These are phyloP conservation scores for Coix lacrymajobi DNA, from an alignment of 176 grass and related monocot genomes.

Conservation along the genomic window DNA sequence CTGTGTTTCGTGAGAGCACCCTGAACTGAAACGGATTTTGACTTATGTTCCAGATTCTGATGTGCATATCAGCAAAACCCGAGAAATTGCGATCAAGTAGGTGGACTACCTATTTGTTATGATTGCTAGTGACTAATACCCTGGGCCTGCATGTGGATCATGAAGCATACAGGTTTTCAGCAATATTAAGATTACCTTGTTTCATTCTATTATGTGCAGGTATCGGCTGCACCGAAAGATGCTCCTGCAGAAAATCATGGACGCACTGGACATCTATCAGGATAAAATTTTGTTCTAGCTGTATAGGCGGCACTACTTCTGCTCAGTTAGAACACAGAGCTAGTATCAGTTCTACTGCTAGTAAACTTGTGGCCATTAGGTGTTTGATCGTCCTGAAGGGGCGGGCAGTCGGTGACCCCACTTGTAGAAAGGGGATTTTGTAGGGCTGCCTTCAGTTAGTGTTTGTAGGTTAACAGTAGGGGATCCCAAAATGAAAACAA, in stretches of 20 bases:
- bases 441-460: not conserved
- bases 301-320: not conserved
- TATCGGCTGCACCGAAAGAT: conserved; percentile 83
- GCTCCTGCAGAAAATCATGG: conserved; percentile 72
- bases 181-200: not conserved
- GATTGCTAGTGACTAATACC: not conserved
- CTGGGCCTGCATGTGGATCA: not conserved
- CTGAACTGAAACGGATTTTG: not conserved
- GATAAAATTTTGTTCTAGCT: conserved; percentile 72
- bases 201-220: conserved; percentile 29
- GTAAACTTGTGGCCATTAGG: not conserved
- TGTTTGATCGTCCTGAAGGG: not conserved
- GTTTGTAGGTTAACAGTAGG: conserved; percentile 1
- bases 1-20: not conserved
- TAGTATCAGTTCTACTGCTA: not conserved
- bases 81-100: conserved; percentile 74
- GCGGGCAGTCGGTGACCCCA: not conserved
- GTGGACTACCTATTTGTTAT: not conserved
- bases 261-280: conserved; percentile 74
- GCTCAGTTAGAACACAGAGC: not conserved
- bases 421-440: conserved; percentile 9
- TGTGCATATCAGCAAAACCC: conserved; percentile 58
- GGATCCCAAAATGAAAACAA: not conserved
- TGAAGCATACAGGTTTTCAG: not conserved
- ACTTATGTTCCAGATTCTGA: conserved; percentile 55